Conservation (phyloP, 208 protist genomes). For the Trypanosomatidae sp. region DNA sequence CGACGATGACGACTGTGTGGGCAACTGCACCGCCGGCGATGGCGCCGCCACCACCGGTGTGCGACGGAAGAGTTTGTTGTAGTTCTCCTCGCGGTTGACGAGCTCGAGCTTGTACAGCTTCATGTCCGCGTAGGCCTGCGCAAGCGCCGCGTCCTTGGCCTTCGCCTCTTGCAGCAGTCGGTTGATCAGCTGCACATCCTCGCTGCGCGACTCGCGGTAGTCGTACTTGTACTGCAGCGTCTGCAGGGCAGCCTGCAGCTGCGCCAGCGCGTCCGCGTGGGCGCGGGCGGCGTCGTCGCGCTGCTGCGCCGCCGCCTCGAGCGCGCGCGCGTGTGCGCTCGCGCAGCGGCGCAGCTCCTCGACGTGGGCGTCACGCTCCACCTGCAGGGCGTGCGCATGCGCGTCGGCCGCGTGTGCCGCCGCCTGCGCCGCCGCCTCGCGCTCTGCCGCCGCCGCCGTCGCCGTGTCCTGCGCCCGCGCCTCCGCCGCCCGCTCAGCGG, state of each 20-base stretch:
- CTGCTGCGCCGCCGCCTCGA: conserved; percentile 40
- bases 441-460: conserved; percentile 13
- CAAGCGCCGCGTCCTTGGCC: conserved; percentile 52
- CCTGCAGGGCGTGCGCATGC: conserved; percentile 11
- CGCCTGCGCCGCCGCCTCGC: conserved; percentile 4
- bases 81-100: conserved; percentile 91
- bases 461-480: conserved; percentile 10
- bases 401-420: conserved; percentile 7
- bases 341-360: conserved; percentile 13
- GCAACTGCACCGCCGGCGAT: conserved; percentile 4
- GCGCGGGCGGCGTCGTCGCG: conserved; percentile 14
- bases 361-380: conserved; percentile 12
- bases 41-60: conserved; percentile 32
- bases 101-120: conserved; percentile 91
- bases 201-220: conserved; percentile 79
- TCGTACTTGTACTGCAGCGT: conserved; percentile 82
- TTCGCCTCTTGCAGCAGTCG: conserved; percentile 59
- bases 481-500: conserved; percentile 5
- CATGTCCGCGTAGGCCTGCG: conserved; percentile 81
- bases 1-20: conserved; percentile 1
- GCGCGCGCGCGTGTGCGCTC: conserved; percentile 17
- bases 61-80: conserved; percentile 89
- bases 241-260: conserved; percentile 24
- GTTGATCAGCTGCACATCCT: conserved; percentile 87
- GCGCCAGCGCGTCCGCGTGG: conserved; percentile 15